Percentiles rank a stretch among this genome's conserved stretches.
Conservation (phyloP, 1,284 basidiomycete species). For the Malassezia pachydermatis region DNA sequence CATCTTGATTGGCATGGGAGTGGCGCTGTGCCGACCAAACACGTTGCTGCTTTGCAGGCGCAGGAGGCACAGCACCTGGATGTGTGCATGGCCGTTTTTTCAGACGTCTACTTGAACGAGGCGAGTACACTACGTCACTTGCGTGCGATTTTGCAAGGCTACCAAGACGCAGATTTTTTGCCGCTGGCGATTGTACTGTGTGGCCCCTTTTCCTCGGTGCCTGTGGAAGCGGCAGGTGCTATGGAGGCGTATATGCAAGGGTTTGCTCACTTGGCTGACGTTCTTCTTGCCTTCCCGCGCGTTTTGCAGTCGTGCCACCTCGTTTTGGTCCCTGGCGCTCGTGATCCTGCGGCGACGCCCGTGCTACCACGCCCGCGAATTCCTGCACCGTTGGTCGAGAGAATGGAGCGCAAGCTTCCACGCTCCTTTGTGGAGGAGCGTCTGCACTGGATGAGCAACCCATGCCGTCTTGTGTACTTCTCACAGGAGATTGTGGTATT, state of each 20-base stretch:
- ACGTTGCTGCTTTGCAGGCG: conserved; percentile 55
- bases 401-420: conserved; percentile 22
- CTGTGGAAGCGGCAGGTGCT: conserved; percentile 59
- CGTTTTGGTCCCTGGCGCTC: conserved; percentile 83
- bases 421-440: conserved; percentile 13
- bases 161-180: conserved; percentile 74
- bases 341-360: conserved; percentile 61
- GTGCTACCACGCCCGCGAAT: conserved; percentile 60
- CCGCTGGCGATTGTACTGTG: conserved; percentile 75
- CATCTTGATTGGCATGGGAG: conserved; percentile 87
- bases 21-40: conserved; percentile 77
- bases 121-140: conserved; percentile 70
- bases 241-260: conserved; percentile 72
- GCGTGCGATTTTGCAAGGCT: conserved; percentile 76
- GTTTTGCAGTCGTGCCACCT: conserved; percentile 74
- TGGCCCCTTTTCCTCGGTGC: conserved; percentile 80
- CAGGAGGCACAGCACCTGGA: conserved; percentile 46
- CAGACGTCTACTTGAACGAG: conserved; percentile 89
- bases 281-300: conserved; percentile 67
- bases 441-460: conserved; percentile 67
- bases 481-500: conserved; percentile 91
- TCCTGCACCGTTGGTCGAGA: conserved; percentile 58
- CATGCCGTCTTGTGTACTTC: conserved; percentile 88
- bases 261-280: conserved; percentile 72
- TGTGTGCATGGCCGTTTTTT: conserved; percentile 79